These are phyloP conservation scores for Pythium dissimile DNA, from an alignment of 352 stramenopile species.

Conservation along the genomic window DNA sequence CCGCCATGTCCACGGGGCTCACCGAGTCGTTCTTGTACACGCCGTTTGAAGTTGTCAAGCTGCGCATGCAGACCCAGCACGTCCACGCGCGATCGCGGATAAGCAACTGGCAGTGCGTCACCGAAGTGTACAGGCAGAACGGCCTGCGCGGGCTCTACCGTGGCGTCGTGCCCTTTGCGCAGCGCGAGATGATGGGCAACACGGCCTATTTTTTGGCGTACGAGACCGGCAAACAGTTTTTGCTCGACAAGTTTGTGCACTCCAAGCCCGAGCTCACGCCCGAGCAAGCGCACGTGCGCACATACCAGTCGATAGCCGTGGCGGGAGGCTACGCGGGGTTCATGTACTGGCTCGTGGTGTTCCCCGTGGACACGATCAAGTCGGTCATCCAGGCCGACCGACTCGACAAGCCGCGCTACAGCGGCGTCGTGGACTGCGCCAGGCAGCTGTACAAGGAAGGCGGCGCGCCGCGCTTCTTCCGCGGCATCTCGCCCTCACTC, in stretches of 20 bases:
- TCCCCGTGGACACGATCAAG: constrained; percentile 82
- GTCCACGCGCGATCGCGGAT: constrained; percentile 43
- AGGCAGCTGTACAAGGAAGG: constrained; percentile 68
- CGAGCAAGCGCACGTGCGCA: constrained; percentile 55
- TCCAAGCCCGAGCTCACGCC: constrained; percentile 32
- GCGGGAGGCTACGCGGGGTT: constrained; percentile 75
- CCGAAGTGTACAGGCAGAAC: constrained; percentile 56
- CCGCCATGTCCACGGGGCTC: constrained; percentile 31
- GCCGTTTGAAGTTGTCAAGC: constrained; percentile 42
- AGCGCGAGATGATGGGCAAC: constrained; percentile 83
- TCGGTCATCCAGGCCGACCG: constrained; percentile 78
- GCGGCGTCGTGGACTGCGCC: constrained; percentile 63
- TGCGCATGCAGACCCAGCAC: constrained; percentile 62
- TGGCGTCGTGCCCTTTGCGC: constrained; percentile 53
- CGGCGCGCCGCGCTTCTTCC: constrained; percentile 64
- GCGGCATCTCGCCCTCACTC: constrained; percentile 73
- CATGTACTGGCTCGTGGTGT: constrained; percentile 83
- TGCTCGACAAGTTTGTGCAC: constrained; percentile 57
- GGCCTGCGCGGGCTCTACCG: constrained; percentile 74
- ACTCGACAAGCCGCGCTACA: constrained; percentile 67
- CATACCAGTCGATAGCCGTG: constrained; percentile 70
- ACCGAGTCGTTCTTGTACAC: constrained; percentile 42
- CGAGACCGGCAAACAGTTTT: constrained; percentile 59
- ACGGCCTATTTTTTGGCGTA: constrained; percentile 84
- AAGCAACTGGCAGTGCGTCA: constrained; percentile 74